phyloP scores from a whole-genome alignment of 495 filamentous ascomycete species.

The Penicillium silybi region DNA sequence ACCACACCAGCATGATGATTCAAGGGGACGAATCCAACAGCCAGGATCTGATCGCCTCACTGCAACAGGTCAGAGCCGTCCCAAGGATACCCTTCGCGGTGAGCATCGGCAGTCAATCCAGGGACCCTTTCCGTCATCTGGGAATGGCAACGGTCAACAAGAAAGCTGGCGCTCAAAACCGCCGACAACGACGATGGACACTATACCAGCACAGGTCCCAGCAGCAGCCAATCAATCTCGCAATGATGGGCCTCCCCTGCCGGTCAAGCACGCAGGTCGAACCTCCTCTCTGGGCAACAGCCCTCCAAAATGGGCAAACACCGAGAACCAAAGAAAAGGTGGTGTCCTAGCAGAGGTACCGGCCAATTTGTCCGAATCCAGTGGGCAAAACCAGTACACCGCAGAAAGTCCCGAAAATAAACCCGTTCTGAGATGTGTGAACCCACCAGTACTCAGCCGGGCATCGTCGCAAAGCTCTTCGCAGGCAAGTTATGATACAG shows the following conservation, averaged over 20 bases:
- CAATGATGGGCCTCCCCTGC: constrained; percentile 1
- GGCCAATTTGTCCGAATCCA: not conserved
- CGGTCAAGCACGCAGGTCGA: constrained; percentile 11
- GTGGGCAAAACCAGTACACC: not conserved
- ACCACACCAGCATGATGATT: constrained; percentile 1
- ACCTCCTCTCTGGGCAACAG: not conserved
- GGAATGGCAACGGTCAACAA: not conserved
- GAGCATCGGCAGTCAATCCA: not conserved
- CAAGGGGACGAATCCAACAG: constrained; percentile 5
- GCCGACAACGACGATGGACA: not conserved
- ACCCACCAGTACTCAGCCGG: constrained; percentile 9
- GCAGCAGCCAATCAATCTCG: not conserved
- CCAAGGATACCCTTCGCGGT: not conserved
- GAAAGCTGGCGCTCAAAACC: not conserved
- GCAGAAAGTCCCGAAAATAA: not conserved
- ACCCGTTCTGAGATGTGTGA: not conserved
- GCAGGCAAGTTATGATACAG: constrained; percentile 35
- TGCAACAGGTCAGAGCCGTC: not conserved
- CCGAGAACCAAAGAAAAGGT: not conserved
- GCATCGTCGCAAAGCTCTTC: constrained; percentile 15
- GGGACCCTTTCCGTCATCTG: not conserved
- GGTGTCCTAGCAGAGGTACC: not conserved
- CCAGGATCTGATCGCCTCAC: not conserved
- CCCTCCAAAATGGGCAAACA: not conserved
- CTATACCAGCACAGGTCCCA: not conserved